Conservation (phyloP, 225 moss, liverwort and hornwort genomes). For the Climacium dendroides region DNA sequence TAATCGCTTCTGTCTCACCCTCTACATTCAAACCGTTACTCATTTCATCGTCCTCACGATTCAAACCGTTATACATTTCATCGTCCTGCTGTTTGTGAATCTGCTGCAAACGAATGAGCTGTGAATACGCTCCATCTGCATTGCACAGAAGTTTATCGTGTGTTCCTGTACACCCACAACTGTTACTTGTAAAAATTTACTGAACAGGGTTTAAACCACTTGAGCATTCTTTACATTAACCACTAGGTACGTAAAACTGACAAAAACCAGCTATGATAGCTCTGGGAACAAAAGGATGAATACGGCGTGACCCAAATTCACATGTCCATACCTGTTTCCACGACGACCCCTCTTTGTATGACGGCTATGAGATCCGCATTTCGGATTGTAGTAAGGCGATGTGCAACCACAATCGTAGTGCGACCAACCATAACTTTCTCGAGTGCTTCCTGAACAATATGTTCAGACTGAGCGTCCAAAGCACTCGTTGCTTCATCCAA, state of each 20-base stretch:
- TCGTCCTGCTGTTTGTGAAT: too few species aligned
- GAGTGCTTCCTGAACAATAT: slow-evolving; percentile 75
- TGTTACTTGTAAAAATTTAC: too few species aligned
- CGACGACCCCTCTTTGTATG: slow-evolving; percentile 73
- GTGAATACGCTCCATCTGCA: too few species aligned
- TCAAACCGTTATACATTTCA: too few species aligned
- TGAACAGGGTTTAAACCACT: background rate
- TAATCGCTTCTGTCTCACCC: too few species aligned
- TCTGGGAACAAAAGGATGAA: background rate
- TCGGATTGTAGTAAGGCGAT: slow-evolving; percentile 82
- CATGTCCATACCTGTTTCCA: slow-evolving; percentile 59
- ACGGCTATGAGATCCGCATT: slow-evolving; percentile 87
- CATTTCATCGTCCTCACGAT: too few species aligned
- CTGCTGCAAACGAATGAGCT: too few species aligned
- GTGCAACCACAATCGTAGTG: slow-evolving; percentile 83
- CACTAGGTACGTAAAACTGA: background rate
- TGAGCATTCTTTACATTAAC: background rate
- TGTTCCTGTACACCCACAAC: too few species aligned
- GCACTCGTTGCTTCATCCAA: slow-evolving; percentile 99
- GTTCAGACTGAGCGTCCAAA: slow-evolving; percentile 83
- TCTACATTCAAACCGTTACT: too few species aligned
- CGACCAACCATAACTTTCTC: slow-evolving; percentile 82
- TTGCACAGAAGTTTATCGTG: too few species aligned
- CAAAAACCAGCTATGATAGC: background rate
- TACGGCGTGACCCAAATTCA: background rate